phyloP scores from a whole-genome alignment of 106 monocot genomes.

The Acorus gramineus region DNA sequence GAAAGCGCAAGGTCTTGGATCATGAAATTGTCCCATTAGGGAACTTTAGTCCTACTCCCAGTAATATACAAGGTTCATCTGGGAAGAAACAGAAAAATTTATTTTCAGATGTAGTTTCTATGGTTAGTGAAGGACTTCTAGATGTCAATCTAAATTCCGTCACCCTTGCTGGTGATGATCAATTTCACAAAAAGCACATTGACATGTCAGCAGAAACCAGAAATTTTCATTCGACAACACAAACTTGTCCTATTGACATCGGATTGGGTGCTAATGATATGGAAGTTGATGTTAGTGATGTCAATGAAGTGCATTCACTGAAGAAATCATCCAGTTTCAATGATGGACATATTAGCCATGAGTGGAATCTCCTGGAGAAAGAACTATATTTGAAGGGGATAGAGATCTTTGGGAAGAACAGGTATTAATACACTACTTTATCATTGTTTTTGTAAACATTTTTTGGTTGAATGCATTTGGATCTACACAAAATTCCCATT shows the following conservation, averaged over 20 bases:
- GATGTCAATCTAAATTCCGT: constrained; percentile 2
- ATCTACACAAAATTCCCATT: not conserved
- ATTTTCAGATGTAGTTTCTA: constrained; percentile 17
- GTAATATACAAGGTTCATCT: constrained; percentile 9
- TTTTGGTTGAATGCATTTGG: not conserved
- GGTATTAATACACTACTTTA: constrained; percentile 19
- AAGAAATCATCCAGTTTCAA: constrained; percentile 7
- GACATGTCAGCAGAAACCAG: constrained; percentile 11
- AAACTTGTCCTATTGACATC: constrained; percentile 3
- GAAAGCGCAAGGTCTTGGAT: constrained; percentile 48
- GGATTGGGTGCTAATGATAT: constrained; percentile 3
- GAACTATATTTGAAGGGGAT: constrained; percentile 84
- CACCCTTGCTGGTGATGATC: constrained; percentile 3
- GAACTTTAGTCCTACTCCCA: constrained; percentile 7
- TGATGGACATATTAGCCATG: constrained; percentile 13
- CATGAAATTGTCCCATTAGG: constrained; percentile 13
- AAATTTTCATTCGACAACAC: constrained; percentile 8
- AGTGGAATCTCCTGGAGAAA: constrained; percentile 78
- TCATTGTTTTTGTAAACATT: not conserved
- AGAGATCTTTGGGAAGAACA: constrained; percentile 95
- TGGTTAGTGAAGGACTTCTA: constrained; percentile 6
- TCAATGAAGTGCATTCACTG: constrained; percentile 1
- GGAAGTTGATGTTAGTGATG: constrained; percentile 12
- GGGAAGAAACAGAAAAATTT: constrained; percentile 46
- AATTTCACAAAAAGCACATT: constrained; percentile 10